A percentile compares a stretch with the other conserved stretches of the same genome.
Conservation (phyloP, 148 eudicot species). For the Salicornia ramosissima region DNA sequence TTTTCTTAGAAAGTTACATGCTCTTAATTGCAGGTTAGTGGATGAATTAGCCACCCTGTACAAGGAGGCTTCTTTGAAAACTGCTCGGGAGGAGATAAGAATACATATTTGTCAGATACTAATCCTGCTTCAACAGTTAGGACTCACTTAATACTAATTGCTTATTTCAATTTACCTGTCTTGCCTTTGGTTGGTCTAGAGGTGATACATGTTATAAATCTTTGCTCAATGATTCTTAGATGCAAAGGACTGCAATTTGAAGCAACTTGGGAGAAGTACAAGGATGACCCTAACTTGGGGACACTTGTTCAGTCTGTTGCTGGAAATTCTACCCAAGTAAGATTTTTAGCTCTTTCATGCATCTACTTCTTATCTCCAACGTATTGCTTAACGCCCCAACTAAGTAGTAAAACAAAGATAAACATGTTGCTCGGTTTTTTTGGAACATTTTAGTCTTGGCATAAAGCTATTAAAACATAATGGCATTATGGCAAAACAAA, state of each 20-base stretch:
- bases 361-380: background rate
- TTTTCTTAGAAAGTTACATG: background rate
- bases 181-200: background rate
- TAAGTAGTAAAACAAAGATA: background rate
- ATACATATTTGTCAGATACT: constrained; percentile 42
- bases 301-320: constrained; percentile 39
- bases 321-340: constrained; percentile 24
- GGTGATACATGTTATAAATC: background rate
- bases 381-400: background rate
- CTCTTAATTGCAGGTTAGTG: constrained; percentile 54
- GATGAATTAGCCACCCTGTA: constrained; percentile 65
- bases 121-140: constrained; percentile 70
- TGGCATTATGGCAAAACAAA: background rate
- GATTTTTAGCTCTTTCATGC: constrained; percentile 11
- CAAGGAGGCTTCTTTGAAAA: constrained; percentile 69
- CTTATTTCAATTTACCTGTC: background rate
- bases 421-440: background rate
- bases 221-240: constrained; percentile 27
- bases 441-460: background rate
- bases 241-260: constrained; percentile 70
- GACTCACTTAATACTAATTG: constrained; percentile 1
- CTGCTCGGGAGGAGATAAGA: constrained; percentile 75
- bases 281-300: constrained; percentile 66
- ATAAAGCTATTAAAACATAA: too few species aligned
- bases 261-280: constrained; percentile 72